Conservation (phyloP, 495 filamentous ascomycete genomes). For the Tuber melanosporum region DNA sequence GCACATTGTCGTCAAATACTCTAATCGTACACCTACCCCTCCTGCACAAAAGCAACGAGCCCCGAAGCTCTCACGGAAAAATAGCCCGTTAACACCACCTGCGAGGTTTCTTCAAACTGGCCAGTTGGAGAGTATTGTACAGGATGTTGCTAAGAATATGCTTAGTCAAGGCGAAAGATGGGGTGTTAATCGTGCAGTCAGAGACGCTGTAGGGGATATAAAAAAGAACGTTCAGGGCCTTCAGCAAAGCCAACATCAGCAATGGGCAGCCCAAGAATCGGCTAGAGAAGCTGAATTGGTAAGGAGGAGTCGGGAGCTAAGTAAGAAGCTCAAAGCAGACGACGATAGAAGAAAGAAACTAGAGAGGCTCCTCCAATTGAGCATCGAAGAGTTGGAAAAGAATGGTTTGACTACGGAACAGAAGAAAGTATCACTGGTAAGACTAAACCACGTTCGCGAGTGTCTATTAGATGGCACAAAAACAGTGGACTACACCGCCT, state of each 20-base stretch:
- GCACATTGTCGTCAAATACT: slow-evolving; percentile 76
- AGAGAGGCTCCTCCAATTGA: slow-evolving; percentile 63
- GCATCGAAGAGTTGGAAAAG: slow-evolving; percentile 56
- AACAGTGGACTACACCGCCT: slow-evolving; percentile 5
- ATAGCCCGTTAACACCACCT: slow-evolving; percentile 53
- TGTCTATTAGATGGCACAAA: slow-evolving; percentile 31
- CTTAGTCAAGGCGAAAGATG: slow-evolving; percentile 76
- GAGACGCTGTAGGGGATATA: slow-evolving; percentile 81
- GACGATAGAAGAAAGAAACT: slow-evolving; percentile 68
- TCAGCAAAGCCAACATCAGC: slow-evolving; percentile 37
- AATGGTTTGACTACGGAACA: slow-evolving; percentile 10
- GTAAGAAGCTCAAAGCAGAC: slow-evolving; percentile 47
- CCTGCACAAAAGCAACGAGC: slow-evolving; percentile 8
- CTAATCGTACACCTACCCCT: slow-evolving; percentile 50
- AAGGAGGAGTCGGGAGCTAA: slow-evolving; percentile 32
- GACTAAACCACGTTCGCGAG: slow-evolving; percentile 29
- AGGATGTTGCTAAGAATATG: slow-evolving; percentile 78
- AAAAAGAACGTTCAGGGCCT: slow-evolving; percentile 64
- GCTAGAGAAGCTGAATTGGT: slow-evolving; percentile 34
- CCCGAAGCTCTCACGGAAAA: slow-evolving; percentile 23
- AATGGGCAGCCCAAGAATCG: slow-evolving; percentile 31
- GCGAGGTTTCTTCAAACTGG: slow-evolving; percentile 49
- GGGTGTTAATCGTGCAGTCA: slow-evolving; percentile 82
- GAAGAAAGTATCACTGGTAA: slow-evolving; percentile 18
- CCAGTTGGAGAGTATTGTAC: slow-evolving; percentile 70